Evolutionary conservation across 495 filamentous ascomycete species (phyloP), one percentile per base, ranked within the genome.

Genomic region (Podospora appendiculata): DNA sequence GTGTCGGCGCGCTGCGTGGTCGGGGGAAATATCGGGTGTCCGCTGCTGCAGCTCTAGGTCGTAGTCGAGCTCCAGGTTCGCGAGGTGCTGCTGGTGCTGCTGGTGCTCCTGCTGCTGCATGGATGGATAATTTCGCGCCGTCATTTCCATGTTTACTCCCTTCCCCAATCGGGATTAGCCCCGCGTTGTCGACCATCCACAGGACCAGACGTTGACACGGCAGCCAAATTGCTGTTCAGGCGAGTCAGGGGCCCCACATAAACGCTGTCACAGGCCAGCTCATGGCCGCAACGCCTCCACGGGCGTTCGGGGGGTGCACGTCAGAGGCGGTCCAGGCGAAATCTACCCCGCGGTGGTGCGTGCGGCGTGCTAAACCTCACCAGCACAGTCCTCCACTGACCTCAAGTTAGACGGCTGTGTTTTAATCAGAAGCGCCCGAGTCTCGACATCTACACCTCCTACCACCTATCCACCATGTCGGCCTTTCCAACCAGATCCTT

Each of bases 401-500:
- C 36, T 10, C 36, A 25, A 25, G 25, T 25, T 25, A 25, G 41
- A 43, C 41, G n/a, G n/a, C 18, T 43, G 41, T 13, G 14, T 16
- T n/a, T n/a, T 17, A 19, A 9, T 17, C 41, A 2, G 10, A n/a
- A n/a, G n/a, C n/a, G 14, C 2, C n/a, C 10, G 18, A 33, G 18
- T 34, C 44, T 46, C 11, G 32, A 25, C 8, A 46, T 12, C 44
- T 6, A 25, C 16, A 32, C 17, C 10, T 43, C 41, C 14, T 42
- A 9, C 14, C 41, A 17, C 3, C 12, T 6, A 32, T n/a, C 44
- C 47, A 51, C 6, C 1, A 70, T 70, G 67, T 70, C 67, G 32
- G 54, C 50, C 14, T 68, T 63, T 41, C 64, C 63, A 6, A 77
- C 78, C 45, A 74, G 84, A 54, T 66, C 79, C n/a, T 70, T 86